Evolutionary conservation across 208 protist species (phyloP).

Genomic region (Crithidia mellificae): DNA sequence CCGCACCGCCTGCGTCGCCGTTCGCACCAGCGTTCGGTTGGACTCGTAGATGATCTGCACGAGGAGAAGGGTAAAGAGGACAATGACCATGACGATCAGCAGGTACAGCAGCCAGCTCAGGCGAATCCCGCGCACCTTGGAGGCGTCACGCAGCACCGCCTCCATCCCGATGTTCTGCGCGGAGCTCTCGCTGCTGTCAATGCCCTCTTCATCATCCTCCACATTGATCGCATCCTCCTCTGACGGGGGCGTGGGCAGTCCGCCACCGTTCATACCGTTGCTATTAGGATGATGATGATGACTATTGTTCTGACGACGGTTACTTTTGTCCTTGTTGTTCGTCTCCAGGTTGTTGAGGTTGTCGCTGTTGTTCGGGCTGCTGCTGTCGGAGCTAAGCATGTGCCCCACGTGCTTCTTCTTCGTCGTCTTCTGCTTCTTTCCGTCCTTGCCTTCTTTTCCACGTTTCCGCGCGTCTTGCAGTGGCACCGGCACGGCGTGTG

Average conservation of each 20-base stretch:
- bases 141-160: constrained; percentile 56
- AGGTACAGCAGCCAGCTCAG: constrained; percentile 71
- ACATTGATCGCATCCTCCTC: no score
- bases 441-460: no score
- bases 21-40: constrained; percentile 40
- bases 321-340: no score
- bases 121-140: constrained; percentile 52
- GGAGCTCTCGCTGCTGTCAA: constrained; percentile 15
- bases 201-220: neutral
- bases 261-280: no score
- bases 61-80: constrained; percentile 51
- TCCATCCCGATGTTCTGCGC: constrained; percentile 37
- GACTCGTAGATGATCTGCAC: constrained; percentile 59
- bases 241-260: no score
- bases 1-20: constrained; percentile 38
- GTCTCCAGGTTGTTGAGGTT: no score
- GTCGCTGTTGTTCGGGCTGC: neutral
- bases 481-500: no score
- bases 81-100: constrained; percentile 59
- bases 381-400: neutral
- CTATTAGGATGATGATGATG: no score
- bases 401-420: no score
- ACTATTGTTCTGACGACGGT: no score
- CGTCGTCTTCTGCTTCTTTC: neutral
- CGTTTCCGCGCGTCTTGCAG: no score